Evolutionary conservation across 768 basidiomycete genomes (phyloP).

Genomic region (Leccinum disarticulatum): DNA sequence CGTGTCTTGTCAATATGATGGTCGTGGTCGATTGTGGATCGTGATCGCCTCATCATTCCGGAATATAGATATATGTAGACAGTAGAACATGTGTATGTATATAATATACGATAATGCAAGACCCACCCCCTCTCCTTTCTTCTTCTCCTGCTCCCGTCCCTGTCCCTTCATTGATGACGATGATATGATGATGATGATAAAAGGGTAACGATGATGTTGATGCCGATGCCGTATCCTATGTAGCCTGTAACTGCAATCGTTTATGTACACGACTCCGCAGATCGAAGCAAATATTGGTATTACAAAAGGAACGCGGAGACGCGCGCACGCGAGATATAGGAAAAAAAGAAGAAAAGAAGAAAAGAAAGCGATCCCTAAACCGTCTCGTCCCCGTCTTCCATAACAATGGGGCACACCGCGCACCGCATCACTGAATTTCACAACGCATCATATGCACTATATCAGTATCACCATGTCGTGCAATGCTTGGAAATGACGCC

Average conservation of each 20-base stretch:
- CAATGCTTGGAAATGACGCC: background rate
- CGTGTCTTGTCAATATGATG: background rate
- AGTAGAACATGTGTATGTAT: background rate
- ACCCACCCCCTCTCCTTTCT: background rate
- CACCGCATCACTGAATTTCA: conserved; percentile 29
- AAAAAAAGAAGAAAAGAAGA: background rate
- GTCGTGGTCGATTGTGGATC: conserved; percentile 4
- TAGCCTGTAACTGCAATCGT: background rate
- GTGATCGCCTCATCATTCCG: conserved; percentile 3
- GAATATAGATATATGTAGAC: conserved; percentile 1
- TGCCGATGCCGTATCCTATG: background rate
- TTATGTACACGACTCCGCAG: conserved; percentile 23
- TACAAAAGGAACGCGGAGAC: background rate
- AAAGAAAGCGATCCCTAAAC: background rate
- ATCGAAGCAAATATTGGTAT: conserved; percentile 20
- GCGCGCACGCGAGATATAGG: background rate
- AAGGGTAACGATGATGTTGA: background rate
- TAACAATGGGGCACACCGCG: conserved; percentile 13
- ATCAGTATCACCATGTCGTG: background rate
- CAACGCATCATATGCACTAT: background rate
- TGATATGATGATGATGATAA: too few species aligned
- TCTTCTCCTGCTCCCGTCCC: background rate
- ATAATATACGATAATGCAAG: background rate
- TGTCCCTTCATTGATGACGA: conserved; percentile 16
- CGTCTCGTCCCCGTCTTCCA: conserved; percentile 19